Percentiles rank a stretch among this genome's conserved stretches.
phyloP scores from a whole-genome alignment of 2,329 filamentous ascomycete species.

The Botrytis porri region DNA sequence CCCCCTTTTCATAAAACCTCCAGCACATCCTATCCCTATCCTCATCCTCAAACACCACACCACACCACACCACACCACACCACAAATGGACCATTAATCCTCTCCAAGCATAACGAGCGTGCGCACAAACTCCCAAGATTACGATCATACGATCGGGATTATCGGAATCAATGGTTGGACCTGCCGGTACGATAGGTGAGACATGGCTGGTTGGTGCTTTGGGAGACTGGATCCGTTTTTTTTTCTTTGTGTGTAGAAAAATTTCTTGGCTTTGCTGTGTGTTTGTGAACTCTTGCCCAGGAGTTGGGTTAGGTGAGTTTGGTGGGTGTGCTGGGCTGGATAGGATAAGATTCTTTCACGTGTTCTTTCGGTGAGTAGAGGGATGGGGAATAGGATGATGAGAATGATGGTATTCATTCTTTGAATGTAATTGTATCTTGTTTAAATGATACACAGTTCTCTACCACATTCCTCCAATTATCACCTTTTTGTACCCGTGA shows the following conservation, averaged over 20 bases:
- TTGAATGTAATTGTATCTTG: too few relatives aligned
- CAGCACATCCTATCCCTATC: not conserved
- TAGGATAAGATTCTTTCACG: not conserved
- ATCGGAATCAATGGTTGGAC: slow-evolving; percentile 10
- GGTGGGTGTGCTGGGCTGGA: not conserved
- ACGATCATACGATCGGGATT: slow-evolving; percentile 12
- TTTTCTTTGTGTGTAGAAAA: not conserved
- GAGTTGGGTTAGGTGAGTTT: slow-evolving; percentile 14
- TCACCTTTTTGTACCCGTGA: too few relatives aligned
- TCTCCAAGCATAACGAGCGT: too few relatives aligned
- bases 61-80: not conserved
- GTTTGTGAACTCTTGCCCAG: not conserved
- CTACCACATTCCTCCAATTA: too few relatives aligned
- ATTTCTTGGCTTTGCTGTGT: not conserved
- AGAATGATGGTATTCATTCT: not conserved
- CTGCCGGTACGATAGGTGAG: slow-evolving; percentile 1
- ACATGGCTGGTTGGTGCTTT: not conserved
- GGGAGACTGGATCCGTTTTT: not conserved
- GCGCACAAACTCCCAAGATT: not conserved
- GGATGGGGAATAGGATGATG: not conserved
- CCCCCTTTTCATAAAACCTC: not conserved
- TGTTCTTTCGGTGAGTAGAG: not conserved
- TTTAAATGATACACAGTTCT: too few relatives aligned
- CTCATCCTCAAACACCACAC: not conserved
- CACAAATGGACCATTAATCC: too few relatives aligned